These are phyloP conservation scores for Citrus unshiu DNA, from an alignment of 345 rosid genomes.

Conservation along the genomic window DNA sequence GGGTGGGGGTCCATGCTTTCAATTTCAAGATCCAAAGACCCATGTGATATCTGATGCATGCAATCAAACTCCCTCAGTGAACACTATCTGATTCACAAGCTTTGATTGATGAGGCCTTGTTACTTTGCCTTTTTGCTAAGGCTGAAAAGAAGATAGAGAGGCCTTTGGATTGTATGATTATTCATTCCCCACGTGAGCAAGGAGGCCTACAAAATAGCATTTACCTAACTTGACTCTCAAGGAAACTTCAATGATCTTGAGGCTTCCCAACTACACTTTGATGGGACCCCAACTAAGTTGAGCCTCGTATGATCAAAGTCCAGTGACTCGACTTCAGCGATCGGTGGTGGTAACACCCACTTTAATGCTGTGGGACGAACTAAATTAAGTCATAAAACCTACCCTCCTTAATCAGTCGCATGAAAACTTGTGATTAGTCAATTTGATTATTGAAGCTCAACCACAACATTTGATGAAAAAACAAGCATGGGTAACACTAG, in stretches of 20 bases:
- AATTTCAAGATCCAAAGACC: neutral
- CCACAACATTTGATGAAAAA: neutral
- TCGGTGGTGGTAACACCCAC: too few relatives aligned
- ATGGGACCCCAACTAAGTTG: neutral
- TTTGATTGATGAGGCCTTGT: neutral
- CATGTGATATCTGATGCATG: neutral
- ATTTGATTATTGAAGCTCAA: neutral
- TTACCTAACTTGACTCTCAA: neutral
- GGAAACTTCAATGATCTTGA: neutral
- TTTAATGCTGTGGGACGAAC: too few relatives aligned
- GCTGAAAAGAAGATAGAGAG: neutral
- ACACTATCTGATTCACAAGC: too few relatives aligned
- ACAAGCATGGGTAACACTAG: neutral
- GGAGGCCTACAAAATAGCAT: too few relatives aligned
- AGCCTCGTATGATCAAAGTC: neutral
- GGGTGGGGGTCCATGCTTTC: neutral
- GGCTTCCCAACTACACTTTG: neutral
- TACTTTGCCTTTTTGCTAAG: constrained; percentile 8
- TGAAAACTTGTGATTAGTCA: too few relatives aligned
- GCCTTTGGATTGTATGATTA: neutral
- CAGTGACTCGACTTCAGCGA: too few relatives aligned
- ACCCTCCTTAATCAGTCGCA: too few relatives aligned
- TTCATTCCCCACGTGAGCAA: neutral
- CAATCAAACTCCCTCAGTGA: too few relatives aligned
- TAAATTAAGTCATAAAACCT: too few relatives aligned